Conservation (phyloP, 2,329 filamentous ascomycete genomes). For the Cytospora leucostoma region DNA sequence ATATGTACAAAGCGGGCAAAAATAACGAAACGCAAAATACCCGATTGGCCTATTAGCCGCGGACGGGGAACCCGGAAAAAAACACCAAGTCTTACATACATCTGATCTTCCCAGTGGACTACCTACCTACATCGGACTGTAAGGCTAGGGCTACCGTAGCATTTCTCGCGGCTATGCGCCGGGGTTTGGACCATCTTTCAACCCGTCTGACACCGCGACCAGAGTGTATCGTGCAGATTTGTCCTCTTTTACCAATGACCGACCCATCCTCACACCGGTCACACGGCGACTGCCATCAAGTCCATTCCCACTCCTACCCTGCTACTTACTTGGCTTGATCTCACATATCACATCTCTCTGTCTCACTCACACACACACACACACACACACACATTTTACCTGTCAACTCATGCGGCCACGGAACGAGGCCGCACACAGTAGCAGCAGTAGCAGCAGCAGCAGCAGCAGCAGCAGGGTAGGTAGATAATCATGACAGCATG, state of each 20-base stretch:
- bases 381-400: neutral
- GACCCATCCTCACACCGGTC: no score
- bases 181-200: neutral
- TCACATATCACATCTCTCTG: neutral
- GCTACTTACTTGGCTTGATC: neutral
- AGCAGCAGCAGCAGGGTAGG: neutral
- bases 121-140: slow-evolving; percentile 2
- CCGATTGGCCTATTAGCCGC: slow-evolving; percentile 18
- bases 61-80: neutral
- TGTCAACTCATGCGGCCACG: neutral
- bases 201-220: neutral
- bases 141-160: slow-evolving; percentile 15
- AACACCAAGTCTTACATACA: neutral
- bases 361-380: neutral
- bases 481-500: neutral
- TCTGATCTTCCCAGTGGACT: neutral
- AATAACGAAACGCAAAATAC: slow-evolving; percentile 15
- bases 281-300: no score
- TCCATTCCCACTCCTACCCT: neutral
- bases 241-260: no score
- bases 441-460: neutral
- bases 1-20: neutral
- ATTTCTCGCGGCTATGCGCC: neutral
- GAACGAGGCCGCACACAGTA: no score
- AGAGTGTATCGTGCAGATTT: neutral